These are phyloP conservation scores for Raddia distichophylla DNA, from an alignment of 176 grass and related monocot species.

Conservation along the genomic window DNA sequence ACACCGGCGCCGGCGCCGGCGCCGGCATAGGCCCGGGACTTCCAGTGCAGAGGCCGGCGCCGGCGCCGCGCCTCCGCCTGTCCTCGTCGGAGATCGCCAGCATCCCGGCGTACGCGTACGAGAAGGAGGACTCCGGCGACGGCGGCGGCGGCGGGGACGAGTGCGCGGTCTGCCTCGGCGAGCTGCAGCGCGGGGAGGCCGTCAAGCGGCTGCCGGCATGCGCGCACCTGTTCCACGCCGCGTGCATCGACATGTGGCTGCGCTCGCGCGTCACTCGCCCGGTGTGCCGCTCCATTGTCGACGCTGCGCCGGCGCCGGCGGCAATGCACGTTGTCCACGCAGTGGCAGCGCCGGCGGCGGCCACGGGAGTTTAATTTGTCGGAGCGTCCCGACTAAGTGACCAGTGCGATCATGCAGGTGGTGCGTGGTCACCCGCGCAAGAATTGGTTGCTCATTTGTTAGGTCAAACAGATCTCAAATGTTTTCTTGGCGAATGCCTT, in stretches of 20 bases:
- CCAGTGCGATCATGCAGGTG: not conserved
- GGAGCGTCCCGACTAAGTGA: too few species aligned
- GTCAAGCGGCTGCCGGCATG: slow-evolving; percentile 52
- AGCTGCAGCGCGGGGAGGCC: slow-evolving; percentile 25
- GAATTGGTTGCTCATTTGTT: too few species aligned
- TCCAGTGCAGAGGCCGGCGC: not conserved
- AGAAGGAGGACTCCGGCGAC: not conserved
- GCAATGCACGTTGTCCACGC: not conserved
- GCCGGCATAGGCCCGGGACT: not conserved
- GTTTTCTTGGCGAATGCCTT: too few species aligned
- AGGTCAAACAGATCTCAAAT: too few species aligned
- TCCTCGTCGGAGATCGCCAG: not conserved
- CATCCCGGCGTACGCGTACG: slow-evolving; percentile 35
- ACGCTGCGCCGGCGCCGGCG: not conserved
- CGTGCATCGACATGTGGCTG: slow-evolving; percentile 61
- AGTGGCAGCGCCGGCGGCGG: too few species aligned
- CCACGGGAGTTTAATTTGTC: not conserved
- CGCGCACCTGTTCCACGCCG: slow-evolving; percentile 54
- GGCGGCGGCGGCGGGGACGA: not conserved
- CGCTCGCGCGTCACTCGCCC: slow-evolving; percentile 51
- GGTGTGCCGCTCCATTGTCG: slow-evolving; percentile 45
- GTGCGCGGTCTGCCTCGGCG: slow-evolving; percentile 47
- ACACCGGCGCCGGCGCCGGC: not conserved
- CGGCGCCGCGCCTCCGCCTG: not conserved
- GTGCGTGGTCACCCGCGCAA: not conserved